Base-by-base conservation (phyloP, 176 grass and related monocot genomes). In the Carex myosuroides region DNA sequence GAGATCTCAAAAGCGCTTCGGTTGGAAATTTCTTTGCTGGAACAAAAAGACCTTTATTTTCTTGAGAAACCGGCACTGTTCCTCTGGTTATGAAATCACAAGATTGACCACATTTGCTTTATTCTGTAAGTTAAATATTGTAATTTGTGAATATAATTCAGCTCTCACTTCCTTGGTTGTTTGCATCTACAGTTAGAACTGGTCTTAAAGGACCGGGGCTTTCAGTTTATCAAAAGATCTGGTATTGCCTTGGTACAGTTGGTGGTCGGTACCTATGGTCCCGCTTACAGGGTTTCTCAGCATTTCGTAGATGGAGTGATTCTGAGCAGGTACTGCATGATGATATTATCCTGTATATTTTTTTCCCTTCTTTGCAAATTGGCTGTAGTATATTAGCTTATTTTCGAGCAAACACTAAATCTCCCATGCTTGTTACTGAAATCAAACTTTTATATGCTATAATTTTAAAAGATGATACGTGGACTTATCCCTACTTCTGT, bases 231-330 rank as follows among this genome's bases (percentile, higher is more conserved):
- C 95, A 94, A 68, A 98, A 98, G 84, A 86, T 98, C 22, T 86
- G 92, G 83, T 98, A 93, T 79, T 94, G 95, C 82, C 61, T 98
- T 82, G 85, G 91, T 72, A 91, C 83, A 66, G 95, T 98, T 73
- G 91, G 95, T 80, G 92, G 95, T 21, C 95, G 89, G 69, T 98
- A 98, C 85, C 13, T 94, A 75, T 91, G 91, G 92, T 91, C 92
- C 46, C 91, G 92, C 42, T 85, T 98, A 66, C 89, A 98, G 59
- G 91, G 90, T 48, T 98, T 98, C 86, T 98, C 95, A 41, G 95
- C 92, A 79, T 98, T 98, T 57, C 90, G 91, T 33, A 81, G 95
- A 72, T 98, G 92, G 95, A 91, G 95, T 60, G 92, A 95, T 91
- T 98, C 89, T 86, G 95, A 98, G 83, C 95, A 94, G 91, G 95